These are phyloP conservation scores for Penicillium oxalicum DNA, from an alignment of 2,329 filamentous ascomycete species.

Conservation along the genomic window DNA sequence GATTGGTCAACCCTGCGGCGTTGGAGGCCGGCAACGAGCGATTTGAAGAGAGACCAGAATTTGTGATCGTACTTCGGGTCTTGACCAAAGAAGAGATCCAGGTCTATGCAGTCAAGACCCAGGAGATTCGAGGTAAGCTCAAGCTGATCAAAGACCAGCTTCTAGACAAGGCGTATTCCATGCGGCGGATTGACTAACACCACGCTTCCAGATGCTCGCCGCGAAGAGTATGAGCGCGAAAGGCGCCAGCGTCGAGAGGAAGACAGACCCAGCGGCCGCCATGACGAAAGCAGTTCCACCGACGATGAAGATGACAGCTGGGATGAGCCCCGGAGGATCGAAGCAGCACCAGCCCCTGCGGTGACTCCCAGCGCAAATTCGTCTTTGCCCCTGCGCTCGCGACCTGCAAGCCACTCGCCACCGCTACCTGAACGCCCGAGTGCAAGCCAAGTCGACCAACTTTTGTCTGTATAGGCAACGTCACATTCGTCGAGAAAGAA, in stretches of 20 bases:
- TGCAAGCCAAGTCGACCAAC: constrained; percentile 9
- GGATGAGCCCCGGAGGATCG: constrained; percentile 26
- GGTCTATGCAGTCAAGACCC: constrained; percentile 73
- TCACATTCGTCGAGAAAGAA: background rate
- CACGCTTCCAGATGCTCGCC: constrained; percentile 27
- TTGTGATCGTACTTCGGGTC: constrained; percentile 86
- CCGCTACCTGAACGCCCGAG: constrained; percentile 8
- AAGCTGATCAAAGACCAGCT: too few species aligned
- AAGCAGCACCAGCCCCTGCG: constrained; percentile 23
- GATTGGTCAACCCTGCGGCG: constrained; percentile 83
- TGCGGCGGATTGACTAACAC: background rate
- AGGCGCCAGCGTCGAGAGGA: constrained; percentile 41
- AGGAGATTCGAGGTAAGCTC: constrained; percentile 67
- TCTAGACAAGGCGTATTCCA: too few species aligned
- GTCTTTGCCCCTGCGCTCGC: constrained; percentile 17
- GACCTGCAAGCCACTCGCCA: constrained; percentile 9
- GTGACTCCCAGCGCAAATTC: constrained; percentile 9
- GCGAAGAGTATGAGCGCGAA: constrained; percentile 32
- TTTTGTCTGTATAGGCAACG: background rate
- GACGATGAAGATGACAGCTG: constrained; percentile 34
- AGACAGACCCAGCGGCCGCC: constrained; percentile 32
- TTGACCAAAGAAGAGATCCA: constrained; percentile 86
- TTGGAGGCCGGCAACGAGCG: constrained; percentile 81
- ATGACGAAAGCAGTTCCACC: constrained; percentile 27
- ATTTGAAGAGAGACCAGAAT: constrained; percentile 86